These are phyloP conservation scores for Phytophthora meadii DNA, from an alignment of 352 stramenopile species.

Conservation along the genomic window DNA sequence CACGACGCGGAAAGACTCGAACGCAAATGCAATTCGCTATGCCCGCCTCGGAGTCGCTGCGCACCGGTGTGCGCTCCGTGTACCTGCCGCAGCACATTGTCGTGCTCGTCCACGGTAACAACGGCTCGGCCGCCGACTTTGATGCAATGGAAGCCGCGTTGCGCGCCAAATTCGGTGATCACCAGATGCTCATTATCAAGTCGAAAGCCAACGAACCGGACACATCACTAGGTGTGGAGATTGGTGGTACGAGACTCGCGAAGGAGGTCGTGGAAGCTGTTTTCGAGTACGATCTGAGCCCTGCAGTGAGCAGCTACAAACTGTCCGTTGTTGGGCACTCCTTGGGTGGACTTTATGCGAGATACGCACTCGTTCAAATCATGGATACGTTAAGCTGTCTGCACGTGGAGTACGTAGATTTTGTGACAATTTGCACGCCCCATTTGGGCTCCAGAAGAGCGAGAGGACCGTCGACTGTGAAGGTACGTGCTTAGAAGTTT, in stretches of 20 bases:
- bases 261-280: conserved; percentile 67
- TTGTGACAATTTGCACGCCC: conserved; percentile 82
- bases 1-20: conserved; percentile 9
- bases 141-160: conserved; percentile 60
- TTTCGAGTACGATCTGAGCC: conserved; percentile 67
- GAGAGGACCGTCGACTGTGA: conserved; percentile 64
- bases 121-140: conserved; percentile 78
- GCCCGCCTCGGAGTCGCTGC: conserved; percentile 16
- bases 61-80: conserved; percentile 17
- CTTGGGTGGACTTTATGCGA: conserved; percentile 77
- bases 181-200: conserved; percentile 75
- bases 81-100: conserved; percentile 74
- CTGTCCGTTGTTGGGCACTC: conserved; percentile 79
- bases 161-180: conserved; percentile 45
- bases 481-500: conserved; percentile 43
- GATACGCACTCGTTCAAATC: conserved; percentile 71
- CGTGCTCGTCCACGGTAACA: conserved; percentile 87
- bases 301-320: conserved; percentile 59
- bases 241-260: conserved; percentile 69
- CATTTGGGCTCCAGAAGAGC: conserved; percentile 79
- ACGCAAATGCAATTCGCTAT: conserved; percentile 19
- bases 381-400: conserved; percentile 61
- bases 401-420: conserved; percentile 74
- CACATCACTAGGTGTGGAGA: conserved; percentile 72
- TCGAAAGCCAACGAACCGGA: conserved; percentile 63